Evolutionary conservation across 768 basidiomycete species (phyloP).

Genomic region (Chalciporus chontae): DNA sequence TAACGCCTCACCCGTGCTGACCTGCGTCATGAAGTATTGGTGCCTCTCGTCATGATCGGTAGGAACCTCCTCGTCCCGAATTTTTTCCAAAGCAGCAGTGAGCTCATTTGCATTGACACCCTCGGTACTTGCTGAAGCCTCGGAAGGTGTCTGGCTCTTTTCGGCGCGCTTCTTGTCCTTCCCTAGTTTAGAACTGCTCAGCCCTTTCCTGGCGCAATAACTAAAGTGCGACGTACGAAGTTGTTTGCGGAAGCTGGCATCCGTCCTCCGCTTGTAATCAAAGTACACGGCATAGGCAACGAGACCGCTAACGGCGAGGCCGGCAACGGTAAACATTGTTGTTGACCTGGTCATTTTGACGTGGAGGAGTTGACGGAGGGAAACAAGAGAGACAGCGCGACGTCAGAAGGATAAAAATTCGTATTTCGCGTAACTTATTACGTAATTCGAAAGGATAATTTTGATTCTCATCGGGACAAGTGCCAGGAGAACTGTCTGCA

Average conservation of each 20-base stretch:
- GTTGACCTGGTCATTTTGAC: slow-evolving; percentile 32
- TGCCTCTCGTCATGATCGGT: slow-evolving; percentile 74
- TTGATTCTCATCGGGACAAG: no score
- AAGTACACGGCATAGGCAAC: slow-evolving; percentile 90
- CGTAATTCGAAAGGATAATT: slow-evolving; percentile 10
- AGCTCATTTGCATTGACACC: slow-evolving; percentile 51
- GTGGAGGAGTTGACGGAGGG: slow-evolving; percentile 13
- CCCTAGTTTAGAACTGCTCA: slow-evolving; percentile 43
- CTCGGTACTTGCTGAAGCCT: slow-evolving; percentile 21
- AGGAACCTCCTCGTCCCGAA: slow-evolving; percentile 70
- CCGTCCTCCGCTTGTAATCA: slow-evolving; percentile 90
- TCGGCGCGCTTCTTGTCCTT: slow-evolving; percentile 90
- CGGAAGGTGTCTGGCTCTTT: slow-evolving; percentile 54
- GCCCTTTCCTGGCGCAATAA: not conserved
- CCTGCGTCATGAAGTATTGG: slow-evolving; percentile 87
- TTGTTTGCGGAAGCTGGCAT: slow-evolving; percentile 81
- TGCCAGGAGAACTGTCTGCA: no score
- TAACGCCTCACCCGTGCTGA: slow-evolving; percentile 83
- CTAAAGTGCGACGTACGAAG: slow-evolving; percentile 57
- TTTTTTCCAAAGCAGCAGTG: slow-evolving; percentile 56
- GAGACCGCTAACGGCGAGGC: slow-evolving; percentile 48
- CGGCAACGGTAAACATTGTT: slow-evolving; percentile 39
- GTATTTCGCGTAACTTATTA: slow-evolving; percentile 17
- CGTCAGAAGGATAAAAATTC: slow-evolving; percentile 11
- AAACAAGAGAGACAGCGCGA: not conserved